Percentiles rank a stretch among this genome's conserved stretches.
Evolutionary conservation across 2,329 filamentous ascomycete genomes (phyloP).

Genomic region (Pestalotiopsis sp.): DNA sequence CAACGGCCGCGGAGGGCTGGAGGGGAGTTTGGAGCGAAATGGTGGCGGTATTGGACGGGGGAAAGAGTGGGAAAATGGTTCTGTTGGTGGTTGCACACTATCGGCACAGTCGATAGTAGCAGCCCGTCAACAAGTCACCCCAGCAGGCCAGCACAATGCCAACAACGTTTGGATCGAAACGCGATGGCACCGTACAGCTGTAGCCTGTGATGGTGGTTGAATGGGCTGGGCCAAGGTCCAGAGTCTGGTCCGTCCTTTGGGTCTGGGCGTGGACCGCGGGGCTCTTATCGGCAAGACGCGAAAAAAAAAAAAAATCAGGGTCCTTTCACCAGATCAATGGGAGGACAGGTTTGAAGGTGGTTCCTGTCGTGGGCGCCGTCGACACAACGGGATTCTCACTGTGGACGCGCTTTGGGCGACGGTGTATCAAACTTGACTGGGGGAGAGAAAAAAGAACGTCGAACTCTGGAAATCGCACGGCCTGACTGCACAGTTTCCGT

Average conservation of each 20-base stretch:
- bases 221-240: neutral
- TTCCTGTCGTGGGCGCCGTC: conserved; percentile 15
- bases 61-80: conserved; percentile 1
- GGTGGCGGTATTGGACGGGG: conserved; percentile 28
- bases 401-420: conserved; percentile 9
- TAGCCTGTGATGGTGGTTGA: neutral
- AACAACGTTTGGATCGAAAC: neutral
- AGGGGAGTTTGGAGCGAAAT: conserved; percentile 31
- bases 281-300: neutral
- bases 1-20: conserved; percentile 30
- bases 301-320: conserved; percentile 2
- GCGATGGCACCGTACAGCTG: neutral
- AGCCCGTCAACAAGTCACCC: neutral
- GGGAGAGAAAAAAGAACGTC: conserved; percentile 7
- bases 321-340: neutral
- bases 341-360: neutral
- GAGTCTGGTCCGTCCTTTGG: neutral
- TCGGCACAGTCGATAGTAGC: neutral
- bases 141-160: neutral
- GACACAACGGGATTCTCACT: conserved; percentile 13
- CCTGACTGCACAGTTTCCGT: conserved; percentile 11
- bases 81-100: neutral
- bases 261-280: conserved; percentile 1
- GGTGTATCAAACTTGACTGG: conserved; percentile 1
- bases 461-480: conserved; percentile 8